These are phyloP conservation scores for Naganishia sp. DNA, from an alignment of 1,284 basidiomycete species.

Conservation along the genomic window DNA sequence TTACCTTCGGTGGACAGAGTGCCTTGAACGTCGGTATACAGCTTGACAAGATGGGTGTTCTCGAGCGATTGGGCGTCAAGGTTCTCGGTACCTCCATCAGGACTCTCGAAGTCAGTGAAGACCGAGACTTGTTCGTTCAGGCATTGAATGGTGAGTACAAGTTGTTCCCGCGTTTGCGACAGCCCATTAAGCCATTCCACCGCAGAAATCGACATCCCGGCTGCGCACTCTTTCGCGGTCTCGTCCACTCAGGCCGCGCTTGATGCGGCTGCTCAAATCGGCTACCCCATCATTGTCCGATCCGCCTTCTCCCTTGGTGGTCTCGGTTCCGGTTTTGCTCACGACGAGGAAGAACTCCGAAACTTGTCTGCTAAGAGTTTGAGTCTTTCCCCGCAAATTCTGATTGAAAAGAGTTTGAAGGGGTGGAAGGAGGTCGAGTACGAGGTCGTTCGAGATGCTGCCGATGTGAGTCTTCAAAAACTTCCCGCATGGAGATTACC, in stretches of 20 bases:
- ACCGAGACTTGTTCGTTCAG: slow-evolving; percentile 95
- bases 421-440: slow-evolving; percentile 99
- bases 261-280: slow-evolving; percentile 84
- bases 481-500: too few relatives aligned
- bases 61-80: slow-evolving; percentile 90
- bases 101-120: slow-evolving; percentile 94
- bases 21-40: slow-evolving; percentile 98
- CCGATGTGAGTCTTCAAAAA: slow-evolving; percentile 69
- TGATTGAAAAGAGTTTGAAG: slow-evolving; percentile 98
- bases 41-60: slow-evolving; percentile 95
- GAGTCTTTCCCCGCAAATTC: slow-evolving; percentile 88
- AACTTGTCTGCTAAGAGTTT: slow-evolving; percentile 91
- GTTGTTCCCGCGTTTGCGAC: not conserved
- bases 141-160: slow-evolving; percentile 78
- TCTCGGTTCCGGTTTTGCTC: slow-evolving; percentile 96
- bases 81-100: slow-evolving; percentile 94
- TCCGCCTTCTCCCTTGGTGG: slow-evolving; percentile 98
- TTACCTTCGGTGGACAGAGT: slow-evolving; percentile 98
- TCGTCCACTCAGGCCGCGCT: slow-evolving; percentile 93
- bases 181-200: slow-evolving; percentile 7
- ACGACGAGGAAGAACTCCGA: slow-evolving; percentile 90
- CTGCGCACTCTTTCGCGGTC: slow-evolving; percentile 94
- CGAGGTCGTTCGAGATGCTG: slow-evolving; percentile 96
- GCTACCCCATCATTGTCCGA: slow-evolving; percentile 97
- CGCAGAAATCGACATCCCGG: slow-evolving; percentile 95